Conservation (phyloP, 352 stramenopile species). For the Phytophthora ramorum region DNA sequence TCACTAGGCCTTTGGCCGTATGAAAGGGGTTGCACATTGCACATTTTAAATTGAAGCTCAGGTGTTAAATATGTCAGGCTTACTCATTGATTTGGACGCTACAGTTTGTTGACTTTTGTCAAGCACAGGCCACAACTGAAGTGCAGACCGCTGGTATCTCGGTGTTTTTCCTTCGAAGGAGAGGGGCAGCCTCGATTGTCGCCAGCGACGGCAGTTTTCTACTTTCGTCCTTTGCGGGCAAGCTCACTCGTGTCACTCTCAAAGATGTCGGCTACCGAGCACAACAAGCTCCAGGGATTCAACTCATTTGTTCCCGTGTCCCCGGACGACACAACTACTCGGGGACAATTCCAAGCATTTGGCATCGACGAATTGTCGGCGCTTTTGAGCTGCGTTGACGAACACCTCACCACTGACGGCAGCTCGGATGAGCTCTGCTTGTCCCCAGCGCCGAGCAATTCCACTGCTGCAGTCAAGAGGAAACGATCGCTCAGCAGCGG, state of each 20-base stretch:
- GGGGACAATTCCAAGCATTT: conserved; percentile 11
- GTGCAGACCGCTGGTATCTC: background rate
- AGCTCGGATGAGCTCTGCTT: conserved; percentile 15
- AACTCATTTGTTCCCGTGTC: background rate
- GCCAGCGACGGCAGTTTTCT: conserved; percentile 7
- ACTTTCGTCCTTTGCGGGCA: background rate
- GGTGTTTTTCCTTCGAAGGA: conserved; percentile 8
- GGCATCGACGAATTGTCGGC: conserved; percentile 15
- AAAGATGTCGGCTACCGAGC: conserved; percentile 20
- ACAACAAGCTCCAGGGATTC: background rate
- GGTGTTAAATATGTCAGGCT: background rate
- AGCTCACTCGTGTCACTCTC: conserved; percentile 5
- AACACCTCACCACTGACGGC: conserved; percentile 10
- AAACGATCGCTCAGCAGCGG: conserved; percentile 18
- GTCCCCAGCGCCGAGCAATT: background rate
- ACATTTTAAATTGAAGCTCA: too few species aligned
- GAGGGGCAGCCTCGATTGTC: background rate
- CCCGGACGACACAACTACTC: conserved; percentile 5
- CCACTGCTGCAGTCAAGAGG: conserved; percentile 6
- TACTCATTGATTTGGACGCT: background rate
- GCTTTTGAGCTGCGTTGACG: conserved; percentile 14
- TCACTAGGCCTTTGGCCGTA: too few species aligned
- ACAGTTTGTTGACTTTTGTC: background rate
- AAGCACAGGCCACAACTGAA: conserved; percentile 1
- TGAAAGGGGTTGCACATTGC: too few species aligned